Evolutionary conservation across 78 protist species (phyloP).

Genomic region (Creolimax fragrantissima): DNA sequence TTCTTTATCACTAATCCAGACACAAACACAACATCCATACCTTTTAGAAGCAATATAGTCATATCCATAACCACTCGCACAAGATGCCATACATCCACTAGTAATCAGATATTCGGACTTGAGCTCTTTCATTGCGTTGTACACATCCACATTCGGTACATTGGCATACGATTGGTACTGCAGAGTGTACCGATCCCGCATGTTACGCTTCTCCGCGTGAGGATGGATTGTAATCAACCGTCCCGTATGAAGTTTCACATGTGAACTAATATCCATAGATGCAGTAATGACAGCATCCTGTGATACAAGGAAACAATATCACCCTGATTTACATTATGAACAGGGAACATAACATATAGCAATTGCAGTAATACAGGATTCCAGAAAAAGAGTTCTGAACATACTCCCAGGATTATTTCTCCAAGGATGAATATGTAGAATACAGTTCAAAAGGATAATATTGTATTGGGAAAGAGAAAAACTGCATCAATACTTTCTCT

Average conservation of each 20-base stretch:
- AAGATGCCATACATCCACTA: neutral
- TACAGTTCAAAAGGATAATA: neutral
- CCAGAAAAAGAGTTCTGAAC: neutral
- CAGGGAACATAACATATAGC: neutral
- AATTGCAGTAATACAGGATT: neutral
- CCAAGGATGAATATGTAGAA: too few species aligned
- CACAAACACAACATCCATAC: too few species aligned
- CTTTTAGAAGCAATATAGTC: neutral
- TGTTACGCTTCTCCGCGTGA: conserved; percentile 15
- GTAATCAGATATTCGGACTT: neutral
- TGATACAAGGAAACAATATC: neutral
- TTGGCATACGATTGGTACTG: conserved; percentile 4
- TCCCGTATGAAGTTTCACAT: neutral
- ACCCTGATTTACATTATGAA: neutral
- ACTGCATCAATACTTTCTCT: neutral
- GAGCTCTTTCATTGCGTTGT: neutral
- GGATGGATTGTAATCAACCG: conserved; percentile 6
- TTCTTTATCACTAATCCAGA: too few species aligned
- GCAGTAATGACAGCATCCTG: conserved; percentile 7
- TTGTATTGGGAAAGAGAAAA: neutral
- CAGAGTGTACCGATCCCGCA: neutral
- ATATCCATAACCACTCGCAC: neutral
- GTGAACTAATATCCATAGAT: neutral
- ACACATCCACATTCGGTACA: neutral
- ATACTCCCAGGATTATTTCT: too few species aligned